These are phyloP conservation scores for Naganishia liquefaciens DNA, from an alignment of 1,284 basidiomycete species.

Conservation along the genomic window DNA sequence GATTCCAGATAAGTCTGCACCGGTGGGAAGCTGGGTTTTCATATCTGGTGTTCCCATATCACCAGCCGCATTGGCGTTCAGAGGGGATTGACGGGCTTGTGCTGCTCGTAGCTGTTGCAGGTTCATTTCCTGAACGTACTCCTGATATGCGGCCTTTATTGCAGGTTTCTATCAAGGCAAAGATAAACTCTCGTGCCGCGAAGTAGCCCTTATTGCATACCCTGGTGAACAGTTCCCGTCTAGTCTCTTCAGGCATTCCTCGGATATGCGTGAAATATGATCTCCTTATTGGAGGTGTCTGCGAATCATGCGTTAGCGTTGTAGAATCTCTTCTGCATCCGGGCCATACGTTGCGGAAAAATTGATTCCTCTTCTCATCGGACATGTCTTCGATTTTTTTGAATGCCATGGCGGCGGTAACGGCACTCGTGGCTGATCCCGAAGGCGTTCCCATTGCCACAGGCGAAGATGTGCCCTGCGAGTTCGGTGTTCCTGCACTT, in stretches of 20 bases:
- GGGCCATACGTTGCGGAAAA: conserved; percentile 41
- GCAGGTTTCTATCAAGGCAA: conserved; percentile 19
- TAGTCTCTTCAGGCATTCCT: conserved; percentile 35
- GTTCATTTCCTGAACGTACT: conserved; percentile 16
- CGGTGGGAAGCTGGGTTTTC: conserved; percentile 7
- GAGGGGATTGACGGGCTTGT: conserved; percentile 13
- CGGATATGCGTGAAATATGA: conserved; percentile 37
- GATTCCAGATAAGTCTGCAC: conserved; percentile 10
- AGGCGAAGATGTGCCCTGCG: conserved; percentile 21
- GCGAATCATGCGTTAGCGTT: background rate
- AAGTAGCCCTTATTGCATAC: conserved; percentile 23
- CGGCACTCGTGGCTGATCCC: background rate
- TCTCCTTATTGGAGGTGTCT: conserved; percentile 42
- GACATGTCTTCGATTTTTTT: conserved; percentile 40
- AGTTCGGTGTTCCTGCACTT: conserved; percentile 16
- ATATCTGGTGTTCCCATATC: conserved; percentile 12
- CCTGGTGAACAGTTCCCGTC: conserved; percentile 26
- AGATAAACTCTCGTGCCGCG: background rate
- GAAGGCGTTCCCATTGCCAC: conserved; percentile 26
- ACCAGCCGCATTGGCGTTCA: conserved; percentile 14
- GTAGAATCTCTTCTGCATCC: too few relatives aligned
- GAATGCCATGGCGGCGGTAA: conserved; percentile 36
- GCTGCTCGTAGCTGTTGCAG: conserved; percentile 6
- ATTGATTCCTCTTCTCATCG: conserved; percentile 41
- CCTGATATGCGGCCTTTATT: conserved; percentile 15